Percentiles rank a stretch among this genome's conserved stretches.
Conservation (phyloP, 23 red algal genomes). For the Porphyridium purpureum region DNA sequence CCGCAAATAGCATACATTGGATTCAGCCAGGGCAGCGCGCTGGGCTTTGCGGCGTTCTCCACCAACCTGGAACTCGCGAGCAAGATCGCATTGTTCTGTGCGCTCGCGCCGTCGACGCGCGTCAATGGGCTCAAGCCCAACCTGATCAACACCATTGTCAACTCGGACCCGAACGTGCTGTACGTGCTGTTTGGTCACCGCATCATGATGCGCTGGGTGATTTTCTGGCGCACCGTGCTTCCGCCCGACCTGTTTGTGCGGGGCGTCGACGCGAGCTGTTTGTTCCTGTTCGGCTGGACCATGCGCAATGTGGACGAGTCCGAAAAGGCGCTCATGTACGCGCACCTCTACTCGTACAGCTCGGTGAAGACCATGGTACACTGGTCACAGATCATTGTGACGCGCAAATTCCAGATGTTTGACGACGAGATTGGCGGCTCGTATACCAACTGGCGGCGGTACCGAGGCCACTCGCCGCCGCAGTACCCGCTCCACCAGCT, state of each 20-base stretch:
- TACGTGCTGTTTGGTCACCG: constrained; percentile 9
- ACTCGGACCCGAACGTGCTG: constrained; percentile 2
- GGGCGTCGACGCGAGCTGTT: neutral
- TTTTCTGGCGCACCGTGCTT: constrained; percentile 9
- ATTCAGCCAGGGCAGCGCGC: constrained; percentile 4
- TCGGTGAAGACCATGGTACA: constrained; percentile 13
- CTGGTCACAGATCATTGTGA: constrained; percentile 9
- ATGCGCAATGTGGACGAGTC: constrained; percentile 1
- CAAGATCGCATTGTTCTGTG: constrained; percentile 2
- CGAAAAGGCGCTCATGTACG: constrained; percentile 5
- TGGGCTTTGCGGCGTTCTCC: constrained; percentile 6
- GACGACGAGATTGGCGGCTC: neutral
- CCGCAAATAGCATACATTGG: no score
- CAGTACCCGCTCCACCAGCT: constrained; percentile 8
- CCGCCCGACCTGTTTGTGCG: constrained; percentile 1
- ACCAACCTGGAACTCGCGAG: neutral
- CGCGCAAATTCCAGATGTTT: constrained; percentile 8
- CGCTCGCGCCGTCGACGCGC: constrained; percentile 8
- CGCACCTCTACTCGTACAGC: constrained; percentile 12
- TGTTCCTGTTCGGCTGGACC: constrained; percentile 9
- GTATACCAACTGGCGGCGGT: neutral
- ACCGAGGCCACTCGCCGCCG: constrained; percentile 2
- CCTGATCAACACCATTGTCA: constrained; percentile 5
- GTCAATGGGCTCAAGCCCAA: constrained; percentile 4
- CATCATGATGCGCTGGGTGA: neutral